Base-by-base conservation (phyloP, 2,329 filamentous ascomycete genomes). In the Pseudogymnoascus sp. region DNA sequence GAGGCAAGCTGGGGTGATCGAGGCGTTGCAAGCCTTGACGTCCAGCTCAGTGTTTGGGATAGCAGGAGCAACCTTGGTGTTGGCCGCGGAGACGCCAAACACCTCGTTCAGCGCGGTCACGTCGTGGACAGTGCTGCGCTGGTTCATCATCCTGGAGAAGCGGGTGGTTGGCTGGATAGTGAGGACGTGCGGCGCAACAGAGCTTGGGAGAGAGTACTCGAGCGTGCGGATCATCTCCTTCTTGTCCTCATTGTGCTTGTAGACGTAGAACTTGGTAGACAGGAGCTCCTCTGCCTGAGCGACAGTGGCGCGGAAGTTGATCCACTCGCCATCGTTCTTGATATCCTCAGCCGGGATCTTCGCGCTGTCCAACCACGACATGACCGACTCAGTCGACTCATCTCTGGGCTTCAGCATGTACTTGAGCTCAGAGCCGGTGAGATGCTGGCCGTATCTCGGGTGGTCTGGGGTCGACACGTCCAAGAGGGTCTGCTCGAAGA, bases 391-490 rank as follows among this genome's bases (percentile, higher is more conserved):
- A 6, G 73, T 66, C 6, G 74, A 72, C 6, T 74, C 72, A 3
- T 72, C 67, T 6, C 71, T 68, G 1, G 77, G 75, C 6, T 71
- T 73, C 41, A 80, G 73, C 64, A 78, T 71, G 3, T 71, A 65
- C 50, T 78, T 74, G 61, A 79, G 72, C 37, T 78, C 75, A 11
- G 73, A 70, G 39, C 73, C 70, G 20, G 72, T 74, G 64, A 80
- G 74, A 68, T 81, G 80, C 61, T 79, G 68, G 25, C 80, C 80
- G 64, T 82, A 82, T 14, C 72, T 70, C 3, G 73, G 64, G 62
- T 76, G 71, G 6, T 74, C 74, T 1, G 80, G 80, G 0, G 77
- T 79, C 18, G 78, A 80, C 62, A 75, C 67, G 50, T 71, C 68
- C 41, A 71, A 66, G 33, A 73, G 63, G 14, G 59, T 60, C 58